Percentiles rank a stretch among this genome's conserved stretches.
Conservation (phyloP, 106 monocot genomes). For the Platanthera guangdongensis region DNA sequence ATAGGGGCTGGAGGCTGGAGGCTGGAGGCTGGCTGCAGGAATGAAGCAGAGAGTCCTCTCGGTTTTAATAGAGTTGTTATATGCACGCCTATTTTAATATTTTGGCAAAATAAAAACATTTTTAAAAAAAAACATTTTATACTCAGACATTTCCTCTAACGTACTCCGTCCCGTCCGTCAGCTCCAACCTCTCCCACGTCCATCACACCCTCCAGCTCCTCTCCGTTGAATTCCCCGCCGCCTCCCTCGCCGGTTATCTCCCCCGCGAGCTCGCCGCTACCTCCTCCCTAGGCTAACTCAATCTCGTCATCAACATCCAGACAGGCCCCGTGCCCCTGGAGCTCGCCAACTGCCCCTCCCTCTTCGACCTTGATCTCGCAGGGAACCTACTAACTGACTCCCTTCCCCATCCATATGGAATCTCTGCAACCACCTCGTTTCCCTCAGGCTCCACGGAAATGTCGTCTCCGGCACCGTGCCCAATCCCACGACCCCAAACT, state of each 20-base stretch:
- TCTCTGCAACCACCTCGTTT: constrained; percentile 44
- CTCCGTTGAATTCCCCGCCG: constrained; percentile 76
- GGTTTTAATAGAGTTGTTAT: too few species aligned
- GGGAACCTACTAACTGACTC: constrained; percentile 45
- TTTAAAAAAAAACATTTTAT: background rate
- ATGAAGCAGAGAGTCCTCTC: too few species aligned
- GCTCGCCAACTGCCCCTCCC: constrained; percentile 47
- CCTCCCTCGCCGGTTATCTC: constrained; percentile 50
- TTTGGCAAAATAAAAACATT: too few species aligned
- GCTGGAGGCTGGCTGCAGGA: too few species aligned
- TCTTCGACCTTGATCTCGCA: constrained; percentile 42
- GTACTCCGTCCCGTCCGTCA: constrained; percentile 15
- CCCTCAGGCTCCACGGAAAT: constrained; percentile 51
- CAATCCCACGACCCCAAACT: constrained; percentile 30
- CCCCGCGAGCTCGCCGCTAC: constrained; percentile 55
- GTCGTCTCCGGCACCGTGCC: constrained; percentile 53
- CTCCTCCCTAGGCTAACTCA: too few species aligned
- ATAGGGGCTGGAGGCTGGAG: too few species aligned
- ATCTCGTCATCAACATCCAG: too few species aligned
- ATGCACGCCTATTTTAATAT: too few species aligned
- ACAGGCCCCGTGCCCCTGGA: too few species aligned
- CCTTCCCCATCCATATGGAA: constrained; percentile 81
- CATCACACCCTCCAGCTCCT: constrained; percentile 46
- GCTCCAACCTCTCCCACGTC: constrained; percentile 39
- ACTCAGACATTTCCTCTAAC: constrained; percentile 16